Conservation (phyloP, 495 filamentous ascomycete species). For the Aspergillus heteromorphus region DNA sequence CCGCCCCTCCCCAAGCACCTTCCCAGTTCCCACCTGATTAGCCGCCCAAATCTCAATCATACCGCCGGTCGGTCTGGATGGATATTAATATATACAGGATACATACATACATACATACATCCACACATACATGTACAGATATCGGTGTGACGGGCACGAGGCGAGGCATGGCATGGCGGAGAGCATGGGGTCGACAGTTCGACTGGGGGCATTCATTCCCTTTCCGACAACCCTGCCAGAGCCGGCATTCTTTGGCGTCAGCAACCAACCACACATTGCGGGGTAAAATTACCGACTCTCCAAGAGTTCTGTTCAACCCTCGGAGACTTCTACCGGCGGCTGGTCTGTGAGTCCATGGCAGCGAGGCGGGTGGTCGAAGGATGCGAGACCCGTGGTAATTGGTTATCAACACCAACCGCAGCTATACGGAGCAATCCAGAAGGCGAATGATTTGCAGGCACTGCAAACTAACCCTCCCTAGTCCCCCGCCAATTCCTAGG, state of each 20-base stretch:
- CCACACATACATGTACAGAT: background rate
- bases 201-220: background rate
- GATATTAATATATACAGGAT: background rate
- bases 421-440: background rate
- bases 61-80: constrained; percentile 1
- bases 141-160: background rate
- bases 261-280: constrained; percentile 9
- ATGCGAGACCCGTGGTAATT: background rate
- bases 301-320: background rate
- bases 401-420: background rate
- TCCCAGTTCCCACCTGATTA: constrained; percentile 1
- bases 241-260: constrained; percentile 1
- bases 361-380: background rate
- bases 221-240: background rate
- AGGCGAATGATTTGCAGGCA: background rate
- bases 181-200: background rate
- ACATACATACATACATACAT: too few relatives aligned
- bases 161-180: background rate
- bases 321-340: background rate
- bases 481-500: background rate
- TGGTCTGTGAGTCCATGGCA: background rate
- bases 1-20: background rate
- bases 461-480: background rate
- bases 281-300: constrained; percentile 8
- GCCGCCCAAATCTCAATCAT: constrained; percentile 13